Evolutionary conservation across 2,329 filamentous ascomycete species (phyloP).

Genomic region (Ceratocystis eucalypticola): DNA sequence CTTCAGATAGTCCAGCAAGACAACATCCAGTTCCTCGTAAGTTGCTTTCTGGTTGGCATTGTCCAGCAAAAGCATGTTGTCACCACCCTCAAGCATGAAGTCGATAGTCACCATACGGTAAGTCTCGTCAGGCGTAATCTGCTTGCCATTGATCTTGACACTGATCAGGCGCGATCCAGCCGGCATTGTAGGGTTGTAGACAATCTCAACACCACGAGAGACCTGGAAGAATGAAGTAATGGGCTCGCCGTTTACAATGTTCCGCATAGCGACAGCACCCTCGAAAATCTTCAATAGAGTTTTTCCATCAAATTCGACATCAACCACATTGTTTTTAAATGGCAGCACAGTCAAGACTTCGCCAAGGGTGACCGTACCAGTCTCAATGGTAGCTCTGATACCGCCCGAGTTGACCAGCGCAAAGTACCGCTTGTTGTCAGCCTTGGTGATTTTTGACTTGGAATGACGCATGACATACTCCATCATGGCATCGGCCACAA

Average conservation of each 20-base stretch:
- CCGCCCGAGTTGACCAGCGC: conserved; percentile 52
- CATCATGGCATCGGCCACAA: conserved; percentile 46
- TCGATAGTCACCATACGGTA: conserved; percentile 51
- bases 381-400: conserved; percentile 48
- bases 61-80: conserved; percentile 40
- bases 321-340: conserved; percentile 51
- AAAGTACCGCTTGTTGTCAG: conserved; percentile 33
- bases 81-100: conserved; percentile 48
- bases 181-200: conserved; percentile 40
- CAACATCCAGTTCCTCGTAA: conserved; percentile 41
- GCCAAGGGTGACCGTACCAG: conserved; percentile 47
- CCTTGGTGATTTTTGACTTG: conserved; percentile 35
- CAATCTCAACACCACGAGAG: conserved; percentile 40
- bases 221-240: conserved; percentile 50
- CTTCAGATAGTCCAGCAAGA: conserved; percentile 38
- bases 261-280: conserved; percentile 42
- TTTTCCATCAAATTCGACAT: conserved; percentile 39
- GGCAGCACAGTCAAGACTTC: conserved; percentile 52
- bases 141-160: conserved; percentile 36
- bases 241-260: conserved; percentile 38
- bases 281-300: conserved; percentile 45
- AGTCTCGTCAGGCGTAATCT: conserved; percentile 30
- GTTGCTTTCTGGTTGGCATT: conserved; percentile 26
- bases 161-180: conserved; percentile 39
- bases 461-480: conserved; percentile 30